Base-by-base conservation (phyloP, 169 alveolate species). In the Plasmodium ovale region DNA sequence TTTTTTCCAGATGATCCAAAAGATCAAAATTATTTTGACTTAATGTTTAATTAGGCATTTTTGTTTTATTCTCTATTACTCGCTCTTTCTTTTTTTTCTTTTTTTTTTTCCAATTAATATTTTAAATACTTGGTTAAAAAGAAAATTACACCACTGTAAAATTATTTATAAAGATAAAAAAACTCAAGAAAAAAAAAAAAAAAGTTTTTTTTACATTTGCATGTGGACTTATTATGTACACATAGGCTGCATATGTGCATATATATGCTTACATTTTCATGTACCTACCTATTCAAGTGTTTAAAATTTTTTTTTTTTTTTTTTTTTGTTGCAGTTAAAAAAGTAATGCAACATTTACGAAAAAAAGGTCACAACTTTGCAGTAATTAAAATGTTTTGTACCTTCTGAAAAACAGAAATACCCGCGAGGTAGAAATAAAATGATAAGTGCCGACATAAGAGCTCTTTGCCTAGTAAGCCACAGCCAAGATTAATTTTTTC, bases 21-120 rank as follows among this genome's bases (percentile, higher is more conserved):
- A 44, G 77, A 67, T 42, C 77, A 67, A 67, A 67, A 67, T 44
- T 67, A 67, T 42, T 67, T 67, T 44, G 77, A 67, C 42, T 67
- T 67, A 42, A 67, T 67, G 77, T 67, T 67, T 67, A 67, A 67
- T 67, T 67, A 67, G 39, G 23, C 31, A 29, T n/a, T n/a, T n/a
- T n/a, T n/a, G n/a, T n/a, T n/a, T n/a, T n/a, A n/a, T n/a, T n/a
- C n/a, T n/a, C 12, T 33, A 60, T 31, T 12, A 29, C 2, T 6
- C 3, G 25, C 2, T 60, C n/a, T 27, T 31, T 60, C n/a, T 60
- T 27, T 27, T 27, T 60, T 60, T 60, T 60, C 21, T 27, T 49
- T 56, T 56, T 56, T 19, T 56, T 56, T 56, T n/a, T n/a, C n/a
- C 9, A 6, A 6, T 39, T 39, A 6, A 21, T 10, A n/a, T 19